phyloP scores from a whole-genome alignment of 345 rosid species.

The Arabis alpina region DNA sequence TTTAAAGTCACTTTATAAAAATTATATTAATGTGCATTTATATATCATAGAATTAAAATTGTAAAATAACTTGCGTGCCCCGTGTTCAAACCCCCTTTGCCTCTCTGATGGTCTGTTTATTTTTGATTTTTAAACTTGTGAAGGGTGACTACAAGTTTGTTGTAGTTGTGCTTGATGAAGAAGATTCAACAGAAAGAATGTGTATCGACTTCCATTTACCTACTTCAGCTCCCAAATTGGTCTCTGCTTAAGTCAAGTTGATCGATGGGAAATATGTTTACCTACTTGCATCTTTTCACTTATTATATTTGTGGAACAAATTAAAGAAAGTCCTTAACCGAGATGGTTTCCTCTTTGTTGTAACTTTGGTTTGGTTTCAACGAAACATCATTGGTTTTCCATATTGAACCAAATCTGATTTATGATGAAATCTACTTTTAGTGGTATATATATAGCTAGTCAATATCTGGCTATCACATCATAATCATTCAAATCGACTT shows the following conservation, averaged over 20 bases:
- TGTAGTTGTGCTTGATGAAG: neutral
- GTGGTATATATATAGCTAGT: no score
- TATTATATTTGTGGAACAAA: no score
- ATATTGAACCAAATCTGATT: neutral
- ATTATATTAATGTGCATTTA: neutral
- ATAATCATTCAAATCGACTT: no score
- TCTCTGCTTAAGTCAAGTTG: conserved; percentile 9
- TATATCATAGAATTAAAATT: neutral
- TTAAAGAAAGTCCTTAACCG: neutral
- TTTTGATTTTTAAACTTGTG: neutral
- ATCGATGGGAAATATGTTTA: neutral
- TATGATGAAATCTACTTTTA: no score
- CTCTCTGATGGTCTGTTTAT: neutral
- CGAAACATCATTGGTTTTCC: neutral
- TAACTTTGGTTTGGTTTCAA: neutral
- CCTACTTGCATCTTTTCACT: no score
- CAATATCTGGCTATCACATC: no score
- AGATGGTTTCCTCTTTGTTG: neutral
- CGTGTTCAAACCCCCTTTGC: neutral
- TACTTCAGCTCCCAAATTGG: neutral
- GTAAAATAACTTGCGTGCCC: no score
- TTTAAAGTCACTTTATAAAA: no score
- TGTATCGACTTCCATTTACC: conserved; percentile 12
- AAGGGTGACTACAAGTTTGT: conserved; percentile 16
- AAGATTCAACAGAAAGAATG: conserved; percentile 4